These are phyloP conservation scores for Kodamaea jinghongensis DNA, from an alignment of 805 yeast species.

Conservation along the genomic window DNA sequence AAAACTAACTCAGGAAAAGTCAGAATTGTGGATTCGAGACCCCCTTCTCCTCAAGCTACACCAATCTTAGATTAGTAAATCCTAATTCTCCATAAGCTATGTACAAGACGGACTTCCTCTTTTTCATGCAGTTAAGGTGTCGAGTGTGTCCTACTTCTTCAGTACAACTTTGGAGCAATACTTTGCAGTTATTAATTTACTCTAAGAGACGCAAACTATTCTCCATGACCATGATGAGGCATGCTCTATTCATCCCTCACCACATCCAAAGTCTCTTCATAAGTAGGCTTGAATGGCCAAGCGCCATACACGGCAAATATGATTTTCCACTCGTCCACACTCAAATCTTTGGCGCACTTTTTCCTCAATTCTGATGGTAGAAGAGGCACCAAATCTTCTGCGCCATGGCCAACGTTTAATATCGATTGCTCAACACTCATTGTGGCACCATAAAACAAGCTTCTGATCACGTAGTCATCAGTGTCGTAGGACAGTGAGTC, in stretches of 20 bases:
- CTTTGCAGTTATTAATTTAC: no score
- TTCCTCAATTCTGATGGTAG: slow-evolving; percentile 34
- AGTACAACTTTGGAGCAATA: no score
- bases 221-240: not conserved
- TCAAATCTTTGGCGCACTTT: slow-evolving; percentile 47
- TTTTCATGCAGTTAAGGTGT: no score
- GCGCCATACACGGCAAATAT: slow-evolving; percentile 52
- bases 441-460: slow-evolving; percentile 19
- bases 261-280: slow-evolving; percentile 14
- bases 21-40: no score
- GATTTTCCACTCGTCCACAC: slow-evolving; percentile 51
- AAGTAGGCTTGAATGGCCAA: slow-evolving; percentile 88
- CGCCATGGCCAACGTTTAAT: slow-evolving; percentile 77
- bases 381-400: slow-evolving; percentile 47
- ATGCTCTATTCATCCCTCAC: slow-evolving; percentile 11
- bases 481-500: slow-evolving; percentile 47
- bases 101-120: no score
- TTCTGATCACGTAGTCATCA: slow-evolving; percentile 60
- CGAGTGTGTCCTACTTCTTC: no score
- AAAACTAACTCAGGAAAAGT: no score
- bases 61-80: no score
- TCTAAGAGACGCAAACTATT: not conserved
- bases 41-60: no score
- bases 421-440: slow-evolving; percentile 51
- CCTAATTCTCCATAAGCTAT: no score